phyloP scores from a whole-genome alignment of 2,329 filamentous ascomycete species.

The Clarireedia sp. region DNA sequence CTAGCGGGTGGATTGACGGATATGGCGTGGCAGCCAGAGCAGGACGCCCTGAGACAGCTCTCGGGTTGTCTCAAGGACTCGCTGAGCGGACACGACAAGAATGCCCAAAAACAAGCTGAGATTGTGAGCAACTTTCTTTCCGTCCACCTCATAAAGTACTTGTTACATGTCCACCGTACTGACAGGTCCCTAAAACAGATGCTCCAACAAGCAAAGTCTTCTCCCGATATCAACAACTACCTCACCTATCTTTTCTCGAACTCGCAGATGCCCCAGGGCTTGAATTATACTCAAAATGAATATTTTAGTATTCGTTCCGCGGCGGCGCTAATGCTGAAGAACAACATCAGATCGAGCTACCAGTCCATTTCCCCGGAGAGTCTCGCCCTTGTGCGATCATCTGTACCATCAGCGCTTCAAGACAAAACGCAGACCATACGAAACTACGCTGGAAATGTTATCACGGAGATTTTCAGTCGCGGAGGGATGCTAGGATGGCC shows the following conservation, averaged over 20 bases:
- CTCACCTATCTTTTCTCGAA: constrained; percentile 84
- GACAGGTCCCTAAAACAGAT: constrained; percentile 50
- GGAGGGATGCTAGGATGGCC: constrained; percentile 88
- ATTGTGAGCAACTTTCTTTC: constrained; percentile 48
- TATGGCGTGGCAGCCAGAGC: constrained; percentile 91
- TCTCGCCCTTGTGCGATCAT: constrained; percentile 69
- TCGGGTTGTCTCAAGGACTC: constrained; percentile 87
- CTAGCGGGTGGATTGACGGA: constrained; percentile 15
- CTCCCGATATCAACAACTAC: constrained; percentile 95
- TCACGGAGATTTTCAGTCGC: constrained; percentile 80
- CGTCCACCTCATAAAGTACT: neutral
- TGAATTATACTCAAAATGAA: constrained; percentile 51
- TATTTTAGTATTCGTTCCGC: constrained; percentile 76
- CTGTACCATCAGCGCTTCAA: constrained; percentile 70
- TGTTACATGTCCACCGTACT: neutral
- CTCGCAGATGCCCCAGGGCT: constrained; percentile 50
- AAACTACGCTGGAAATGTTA: constrained; percentile 84
- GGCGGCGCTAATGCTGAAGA: constrained; percentile 92
- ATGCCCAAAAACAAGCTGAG: constrained; percentile 82
- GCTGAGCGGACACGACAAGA: constrained; percentile 72
- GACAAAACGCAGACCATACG: constrained; percentile 78
- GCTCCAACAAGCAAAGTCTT: constrained; percentile 80
- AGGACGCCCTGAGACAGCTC: constrained; percentile 82
- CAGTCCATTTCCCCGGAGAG: constrained; percentile 67
- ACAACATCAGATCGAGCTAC: constrained; percentile 72